Evolutionary conservation across 2,329 filamentous ascomycete species (phyloP).

Genomic region (Aspergillus oerlinghausenensis): DNA sequence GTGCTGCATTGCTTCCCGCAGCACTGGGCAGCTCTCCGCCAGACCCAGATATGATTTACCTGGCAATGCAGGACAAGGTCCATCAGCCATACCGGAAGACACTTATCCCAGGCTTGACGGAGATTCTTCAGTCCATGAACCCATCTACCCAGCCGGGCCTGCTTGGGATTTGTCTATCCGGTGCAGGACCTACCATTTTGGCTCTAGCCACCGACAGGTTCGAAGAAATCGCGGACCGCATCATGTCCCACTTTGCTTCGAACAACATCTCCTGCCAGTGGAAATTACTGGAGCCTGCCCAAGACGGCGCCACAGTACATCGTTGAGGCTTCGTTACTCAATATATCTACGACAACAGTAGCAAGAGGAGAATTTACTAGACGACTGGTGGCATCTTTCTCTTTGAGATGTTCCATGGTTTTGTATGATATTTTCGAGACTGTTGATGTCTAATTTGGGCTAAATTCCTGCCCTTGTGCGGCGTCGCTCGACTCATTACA

Average conservation of each 20-base stretch:
- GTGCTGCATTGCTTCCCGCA: slow-evolving; percentile 84
- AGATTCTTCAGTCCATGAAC: slow-evolving; percentile 88
- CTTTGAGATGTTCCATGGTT: not conserved
- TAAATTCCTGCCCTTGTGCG: not conserved
- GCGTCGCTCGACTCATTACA: not conserved
- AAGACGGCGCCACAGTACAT: slow-evolving; percentile 50
- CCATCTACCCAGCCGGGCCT: slow-evolving; percentile 82
- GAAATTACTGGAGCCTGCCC: slow-evolving; percentile 82
- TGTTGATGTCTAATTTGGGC: not conserved
- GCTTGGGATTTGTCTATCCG: slow-evolving; percentile 89
- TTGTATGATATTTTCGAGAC: not conserved
- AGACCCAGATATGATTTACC: slow-evolving; percentile 88
- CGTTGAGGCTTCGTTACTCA: slow-evolving; percentile 2
- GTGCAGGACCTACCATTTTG: slow-evolving; percentile 90
- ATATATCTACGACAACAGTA: not conserved
- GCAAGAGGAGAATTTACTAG: not conserved
- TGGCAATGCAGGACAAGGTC: slow-evolving; percentile 97
- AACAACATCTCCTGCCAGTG: slow-evolving; percentile 70
- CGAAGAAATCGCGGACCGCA: slow-evolving; percentile 73
- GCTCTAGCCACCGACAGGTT: slow-evolving; percentile 90
- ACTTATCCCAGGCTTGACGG: slow-evolving; percentile 84
- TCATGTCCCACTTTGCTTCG: slow-evolving; percentile 68
- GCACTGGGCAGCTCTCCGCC: slow-evolving; percentile 86
- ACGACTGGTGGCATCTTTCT: not conserved
- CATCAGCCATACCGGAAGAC: slow-evolving; percentile 94